A percentile compares a stretch with the other conserved stretches of the same genome.
phyloP scores from a whole-genome alignment of 1,284 basidiomycete genomes.

The Ceratorhiza oryzae-sativae region DNA sequence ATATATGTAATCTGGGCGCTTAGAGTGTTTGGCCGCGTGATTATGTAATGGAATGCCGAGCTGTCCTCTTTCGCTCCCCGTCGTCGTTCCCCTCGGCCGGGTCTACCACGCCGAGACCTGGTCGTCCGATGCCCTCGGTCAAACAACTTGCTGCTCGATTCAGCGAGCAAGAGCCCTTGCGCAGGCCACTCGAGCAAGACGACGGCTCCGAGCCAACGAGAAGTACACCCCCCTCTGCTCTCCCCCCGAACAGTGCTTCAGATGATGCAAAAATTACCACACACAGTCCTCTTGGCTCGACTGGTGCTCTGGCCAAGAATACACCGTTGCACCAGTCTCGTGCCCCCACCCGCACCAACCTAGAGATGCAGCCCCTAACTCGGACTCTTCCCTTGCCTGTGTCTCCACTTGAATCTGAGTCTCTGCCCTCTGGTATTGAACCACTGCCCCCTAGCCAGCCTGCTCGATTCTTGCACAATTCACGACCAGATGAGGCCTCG shows the following conservation, averaged over 20 bases:
- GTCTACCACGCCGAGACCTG: background rate
- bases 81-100: background rate
- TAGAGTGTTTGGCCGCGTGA: background rate
- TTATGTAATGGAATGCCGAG: background rate
- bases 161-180: background rate
- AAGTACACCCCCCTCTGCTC: background rate
- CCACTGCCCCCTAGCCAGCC: constrained; percentile 10
- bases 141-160: constrained; percentile 9
- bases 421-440: background rate
- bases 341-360: background rate
- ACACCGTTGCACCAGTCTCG: background rate
- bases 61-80: background rate
- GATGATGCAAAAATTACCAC: background rate
- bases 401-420: background rate
- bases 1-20: constrained; percentile 11
- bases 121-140: background rate
- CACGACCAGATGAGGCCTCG: background rate
- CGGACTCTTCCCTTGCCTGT: background rate
- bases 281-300: background rate
- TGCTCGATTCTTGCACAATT: constrained; percentile 11
- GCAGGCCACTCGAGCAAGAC: too few species aligned
- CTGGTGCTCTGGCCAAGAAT: background rate
- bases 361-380: constrained; percentile 7
- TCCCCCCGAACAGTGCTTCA: background rate
- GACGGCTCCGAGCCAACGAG: background rate